Evolutionary conservation across 768 basidiomycete species (phyloP).

Genomic region (Auriscalpium orientale): DNA sequence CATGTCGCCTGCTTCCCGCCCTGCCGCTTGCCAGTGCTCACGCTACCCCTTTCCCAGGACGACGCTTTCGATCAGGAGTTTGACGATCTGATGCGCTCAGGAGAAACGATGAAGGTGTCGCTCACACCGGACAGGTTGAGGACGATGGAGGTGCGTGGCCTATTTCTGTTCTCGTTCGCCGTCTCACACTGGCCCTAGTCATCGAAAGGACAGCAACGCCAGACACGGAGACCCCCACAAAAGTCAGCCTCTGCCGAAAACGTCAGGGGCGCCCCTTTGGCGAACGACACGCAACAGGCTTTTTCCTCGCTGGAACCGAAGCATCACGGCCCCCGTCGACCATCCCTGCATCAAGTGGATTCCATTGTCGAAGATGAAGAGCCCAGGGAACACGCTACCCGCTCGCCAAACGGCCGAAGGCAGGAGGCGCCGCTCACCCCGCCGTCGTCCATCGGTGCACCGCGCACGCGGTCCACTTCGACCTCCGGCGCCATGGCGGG

Average conservation of each 20-base stretch:
- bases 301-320: background rate
- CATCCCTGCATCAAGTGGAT: conserved; percentile 48
- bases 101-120: conserved; percentile 90
- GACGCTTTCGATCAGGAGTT: conserved; percentile 61
- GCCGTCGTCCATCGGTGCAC: background rate
- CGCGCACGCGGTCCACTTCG: conserved; percentile 18
- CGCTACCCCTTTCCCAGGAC: conserved; percentile 4
- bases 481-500: conserved; percentile 11
- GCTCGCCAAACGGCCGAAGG: conserved; percentile 4
- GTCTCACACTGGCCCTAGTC: background rate
- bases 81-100: conserved; percentile 86
- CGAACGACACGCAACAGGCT: background rate
- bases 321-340: conserved; percentile 22
- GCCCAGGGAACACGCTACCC: conserved; percentile 1
- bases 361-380: conserved; percentile 61
- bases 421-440: conserved; percentile 5
- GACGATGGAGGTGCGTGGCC: conserved; percentile 77
- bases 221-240: background rate
- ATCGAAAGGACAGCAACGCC: background rate
- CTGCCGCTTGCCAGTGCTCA: conserved; percentile 1
- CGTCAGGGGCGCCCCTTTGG: background rate
- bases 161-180: conserved; percentile 4
- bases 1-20: conserved; percentile 1
- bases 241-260: background rate
- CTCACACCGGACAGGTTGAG: conserved; percentile 90